These are phyloP conservation scores for Blastomyces parvus DNA, from an alignment of 2,329 filamentous ascomycete genomes.

Conservation along the genomic window DNA sequence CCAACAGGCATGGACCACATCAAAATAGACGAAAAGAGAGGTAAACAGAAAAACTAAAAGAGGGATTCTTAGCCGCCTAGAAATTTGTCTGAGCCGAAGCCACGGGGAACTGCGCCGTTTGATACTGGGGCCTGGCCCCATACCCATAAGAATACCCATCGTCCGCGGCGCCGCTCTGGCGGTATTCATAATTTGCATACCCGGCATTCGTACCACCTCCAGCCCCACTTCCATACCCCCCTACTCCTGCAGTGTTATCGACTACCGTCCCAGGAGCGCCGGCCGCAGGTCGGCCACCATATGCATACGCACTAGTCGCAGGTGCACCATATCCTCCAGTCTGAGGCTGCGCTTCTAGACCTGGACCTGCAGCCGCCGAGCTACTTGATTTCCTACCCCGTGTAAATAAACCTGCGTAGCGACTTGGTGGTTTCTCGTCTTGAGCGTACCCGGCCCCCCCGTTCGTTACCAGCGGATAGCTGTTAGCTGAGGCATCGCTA, in stretches of 20 bases:
- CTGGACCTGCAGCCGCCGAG: not conserved
- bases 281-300: not conserved
- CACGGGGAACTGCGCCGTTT: conserved; percentile 4
- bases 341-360: not conserved
- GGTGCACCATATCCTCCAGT: not conserved
- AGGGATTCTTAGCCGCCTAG: not conserved
- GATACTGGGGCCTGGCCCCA: conserved; percentile 7
- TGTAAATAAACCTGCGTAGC: conserved; percentile 10
- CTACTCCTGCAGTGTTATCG: not conserved
- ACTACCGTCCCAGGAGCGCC: not conserved
- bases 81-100: not conserved
- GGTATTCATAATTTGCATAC: conserved; percentile 12
- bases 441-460: not conserved
- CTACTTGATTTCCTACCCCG: not conserved
- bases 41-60: not conserved
- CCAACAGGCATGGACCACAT: not conserved
- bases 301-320: not conserved
- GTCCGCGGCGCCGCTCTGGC: conserved; percentile 12
- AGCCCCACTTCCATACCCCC: not conserved
- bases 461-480: conserved; percentile 10
- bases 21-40: not conserved
- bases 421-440: conserved; percentile 11
- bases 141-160: conserved; percentile 15
- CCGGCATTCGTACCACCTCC: not conserved
- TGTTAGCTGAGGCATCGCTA: conserved; percentile 1